Percentiles rank a stretch among this genome's conserved stretches.
phyloP scores from a whole-genome alignment of 306 rosid genomes.

The Sphenostylis stenocarpa region DNA sequence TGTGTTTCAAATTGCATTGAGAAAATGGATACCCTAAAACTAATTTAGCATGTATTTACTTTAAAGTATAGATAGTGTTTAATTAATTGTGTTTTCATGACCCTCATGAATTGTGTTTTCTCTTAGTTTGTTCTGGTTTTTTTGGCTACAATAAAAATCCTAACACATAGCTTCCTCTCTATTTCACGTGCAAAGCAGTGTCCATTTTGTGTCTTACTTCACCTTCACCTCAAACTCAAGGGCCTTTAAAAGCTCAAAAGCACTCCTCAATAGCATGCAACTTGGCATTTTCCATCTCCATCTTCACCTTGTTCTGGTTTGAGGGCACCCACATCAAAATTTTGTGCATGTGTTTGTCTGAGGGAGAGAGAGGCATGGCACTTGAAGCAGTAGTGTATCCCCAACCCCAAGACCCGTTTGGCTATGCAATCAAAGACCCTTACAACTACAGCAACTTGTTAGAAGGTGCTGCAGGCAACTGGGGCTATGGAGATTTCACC shows the following conservation, averaged over 20 bases:
- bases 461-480: constrained; percentile 30
- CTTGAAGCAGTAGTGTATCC: constrained; percentile 76
- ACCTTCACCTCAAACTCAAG: neutral
- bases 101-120: too few species aligned
- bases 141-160: neutral
- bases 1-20: neutral
- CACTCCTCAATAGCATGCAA: constrained; percentile 35
- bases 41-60: too few species aligned
- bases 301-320: neutral
- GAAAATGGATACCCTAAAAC: neutral
- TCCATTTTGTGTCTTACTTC: constrained; percentile 33
- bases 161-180: constrained; percentile 5
- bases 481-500: constrained; percentile 33
- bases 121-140: neutral
- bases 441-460: constrained; percentile 33
- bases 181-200: constrained; percentile 75
- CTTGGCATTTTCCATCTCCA: neutral
- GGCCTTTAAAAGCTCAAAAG: constrained; percentile 43
- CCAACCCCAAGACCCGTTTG: constrained; percentile 69
- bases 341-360: constrained; percentile 32
- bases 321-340: neutral
- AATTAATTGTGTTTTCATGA: too few species aligned
- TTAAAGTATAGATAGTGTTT: too few species aligned
- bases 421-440: constrained; percentile 49
- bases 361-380: constrained; percentile 55